phyloP scores from a whole-genome alignment of 129 eudicot species.

The Pseudognaphalium luteoalbum region DNA sequence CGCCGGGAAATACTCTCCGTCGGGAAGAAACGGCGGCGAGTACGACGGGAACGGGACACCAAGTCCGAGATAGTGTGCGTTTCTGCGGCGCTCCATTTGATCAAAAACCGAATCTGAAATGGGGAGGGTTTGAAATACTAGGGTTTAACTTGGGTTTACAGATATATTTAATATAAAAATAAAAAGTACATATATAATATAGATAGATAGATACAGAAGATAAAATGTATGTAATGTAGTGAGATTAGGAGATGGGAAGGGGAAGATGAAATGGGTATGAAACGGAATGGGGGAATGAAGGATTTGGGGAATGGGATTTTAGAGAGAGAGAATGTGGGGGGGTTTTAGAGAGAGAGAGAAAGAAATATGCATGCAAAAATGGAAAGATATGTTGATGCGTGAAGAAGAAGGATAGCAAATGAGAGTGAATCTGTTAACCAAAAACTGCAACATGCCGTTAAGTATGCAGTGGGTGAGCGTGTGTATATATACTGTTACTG shows the following conservation, averaged over 20 bases:
- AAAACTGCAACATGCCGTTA: constrained; percentile 38
- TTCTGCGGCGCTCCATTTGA: constrained; percentile 10
- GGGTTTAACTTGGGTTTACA: constrained; percentile 31
- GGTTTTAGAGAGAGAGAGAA: background rate
- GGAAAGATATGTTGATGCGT: constrained; percentile 47
- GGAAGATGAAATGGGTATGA: background rate
- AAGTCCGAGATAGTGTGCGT: constrained; percentile 4
- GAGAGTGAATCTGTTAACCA: constrained; percentile 20
- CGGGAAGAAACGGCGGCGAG: constrained; percentile 9
- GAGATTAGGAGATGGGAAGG: no score
- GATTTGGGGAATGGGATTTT: background rate
- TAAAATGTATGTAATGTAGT: background rate
- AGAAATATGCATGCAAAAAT: constrained; percentile 63
- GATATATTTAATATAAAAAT: background rate
- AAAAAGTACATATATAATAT: background rate
- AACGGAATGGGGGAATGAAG: background rate
- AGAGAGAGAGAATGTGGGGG: constrained; percentile 4
- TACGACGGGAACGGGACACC: constrained; percentile 15
- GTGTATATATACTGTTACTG: background rate
- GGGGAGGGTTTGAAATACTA: background rate
- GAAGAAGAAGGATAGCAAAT: constrained; percentile 33
- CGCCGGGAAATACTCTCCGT: background rate
- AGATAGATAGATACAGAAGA: background rate
- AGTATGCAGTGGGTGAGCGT: background rate
- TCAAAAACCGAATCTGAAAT: background rate